Evolutionary conservation across 176 grass and related monocot genomes (phyloP), one percentile per base, ranked within the genome.

Genomic region (Aegilops umbellulata): DNA sequence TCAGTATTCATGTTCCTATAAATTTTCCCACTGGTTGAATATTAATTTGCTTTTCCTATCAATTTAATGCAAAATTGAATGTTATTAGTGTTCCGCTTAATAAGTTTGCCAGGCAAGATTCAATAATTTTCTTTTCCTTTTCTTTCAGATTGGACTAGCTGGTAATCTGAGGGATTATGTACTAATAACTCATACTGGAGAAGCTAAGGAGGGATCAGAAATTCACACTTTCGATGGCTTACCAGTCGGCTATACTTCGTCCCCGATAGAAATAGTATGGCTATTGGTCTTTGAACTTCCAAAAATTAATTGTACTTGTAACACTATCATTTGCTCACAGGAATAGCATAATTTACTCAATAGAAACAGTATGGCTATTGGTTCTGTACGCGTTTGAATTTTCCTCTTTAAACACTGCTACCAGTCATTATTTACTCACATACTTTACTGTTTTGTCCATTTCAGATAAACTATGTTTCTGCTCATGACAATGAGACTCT

Each of bases 401-500:
- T 71, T 19, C 9, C 30, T 84, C 8, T 29, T 65, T 36, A 81
- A 67, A 35, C 10, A 69, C 35, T 69, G 26, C 35, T 85, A 49
- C 1, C 64, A 63, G 46, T 46, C 17, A 69, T 76, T 51, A 53
- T 53, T 53, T 86, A 62, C 49, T 86, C 8, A 86, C 71, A 71
- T 39, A 24, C 17, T 23, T 29, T 4, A 9, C 30, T 92, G 25
- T 69, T 88, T 34, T 83, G 7, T 78, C 12, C 4, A 49, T 90
- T 89, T 80, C 91, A 98, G 95, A 90, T 98, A 65, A 98, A 95
- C 80, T 95, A 98, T 89, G 93, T 90, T 80, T 98, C 95, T 87
- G 95, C 95, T 71, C 95, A 98, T 93, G 95, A 98, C 71, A 98
- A 98, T 61, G 93, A 95, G 81, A 98, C 93, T 60, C 87, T 98